Percentiles rank a stretch among this genome's conserved stretches.
Conservation (phyloP, 306 rosid genomes). For the Lotus japonicus region DNA sequence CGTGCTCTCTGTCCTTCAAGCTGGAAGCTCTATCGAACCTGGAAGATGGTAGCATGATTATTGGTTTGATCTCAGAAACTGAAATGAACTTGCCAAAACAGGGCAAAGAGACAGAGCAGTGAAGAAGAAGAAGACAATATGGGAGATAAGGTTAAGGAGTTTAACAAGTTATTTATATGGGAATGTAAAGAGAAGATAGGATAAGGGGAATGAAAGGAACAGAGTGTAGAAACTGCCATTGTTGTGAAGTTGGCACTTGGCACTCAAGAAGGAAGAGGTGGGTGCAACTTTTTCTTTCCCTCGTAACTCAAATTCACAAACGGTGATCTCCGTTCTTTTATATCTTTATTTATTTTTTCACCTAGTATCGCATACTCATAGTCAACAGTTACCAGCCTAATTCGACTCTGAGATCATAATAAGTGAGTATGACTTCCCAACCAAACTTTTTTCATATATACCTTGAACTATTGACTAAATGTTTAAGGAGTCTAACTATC, state of each 20-base stretch:
- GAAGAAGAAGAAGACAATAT: background rate
- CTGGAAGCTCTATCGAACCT: background rate
- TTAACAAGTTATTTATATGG: background rate
- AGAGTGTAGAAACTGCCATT: constrained; percentile 12
- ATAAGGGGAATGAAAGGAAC: background rate
- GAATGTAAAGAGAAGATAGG: background rate
- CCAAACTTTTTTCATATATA: no score
- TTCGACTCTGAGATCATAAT: no score
- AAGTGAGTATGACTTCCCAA: no score
- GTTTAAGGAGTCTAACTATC: no score
- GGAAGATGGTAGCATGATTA: background rate
- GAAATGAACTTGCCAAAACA: background rate
- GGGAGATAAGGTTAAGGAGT: background rate
- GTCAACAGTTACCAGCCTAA: no score
- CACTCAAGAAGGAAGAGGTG: constrained; percentile 11
- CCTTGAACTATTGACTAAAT: no score
- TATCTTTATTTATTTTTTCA: no score
- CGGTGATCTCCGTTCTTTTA: constrained; percentile 8
- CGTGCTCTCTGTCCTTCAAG: constrained; percentile 30
- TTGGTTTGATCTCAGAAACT: no score
- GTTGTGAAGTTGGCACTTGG: constrained; percentile 21
- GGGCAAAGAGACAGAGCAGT: background rate
- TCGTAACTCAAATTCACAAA: background rate
- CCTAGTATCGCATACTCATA: no score
- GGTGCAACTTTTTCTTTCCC: constrained; percentile 1